Evolutionary conservation across 1,284 basidiomycete genomes (phyloP).

Genomic region (Sporisorium sorghi): DNA sequence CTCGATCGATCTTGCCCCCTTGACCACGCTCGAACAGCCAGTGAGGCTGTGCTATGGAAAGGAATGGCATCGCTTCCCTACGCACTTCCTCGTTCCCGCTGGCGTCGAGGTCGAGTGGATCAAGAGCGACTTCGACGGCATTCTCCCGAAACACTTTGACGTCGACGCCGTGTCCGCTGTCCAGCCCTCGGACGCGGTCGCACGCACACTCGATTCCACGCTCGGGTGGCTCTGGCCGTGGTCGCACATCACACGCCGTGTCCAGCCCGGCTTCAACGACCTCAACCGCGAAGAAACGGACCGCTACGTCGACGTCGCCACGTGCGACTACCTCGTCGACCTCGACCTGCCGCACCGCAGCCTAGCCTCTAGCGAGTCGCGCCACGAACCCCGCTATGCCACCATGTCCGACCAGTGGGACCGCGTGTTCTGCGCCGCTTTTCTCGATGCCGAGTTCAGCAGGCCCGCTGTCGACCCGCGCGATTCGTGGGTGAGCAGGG

Average conservation of each 20-base stretch:
- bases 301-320: constrained; percentile 76
- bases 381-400: constrained; percentile 53
- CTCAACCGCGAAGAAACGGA: constrained; percentile 82
- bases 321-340: constrained; percentile 66
- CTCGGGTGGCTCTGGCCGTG: constrained; percentile 70
- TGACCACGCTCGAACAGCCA: constrained; percentile 33
- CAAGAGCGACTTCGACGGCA: constrained; percentile 87
- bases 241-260: constrained; percentile 74
- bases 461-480: constrained; percentile 24
- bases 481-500: constrained; percentile 8
- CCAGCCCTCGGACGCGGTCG: constrained; percentile 8
- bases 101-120: constrained; percentile 85
- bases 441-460: constrained; percentile 61
- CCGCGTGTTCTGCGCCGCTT: constrained; percentile 51
- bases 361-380: constrained; percentile 17
- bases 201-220: constrained; percentile 61
- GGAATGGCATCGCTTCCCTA: constrained; percentile 96
- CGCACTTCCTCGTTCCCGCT: constrained; percentile 87
- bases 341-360: constrained; percentile 51
- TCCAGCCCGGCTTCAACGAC: constrained; percentile 83
- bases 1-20: constrained; percentile 24
- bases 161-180: constrained; percentile 14
- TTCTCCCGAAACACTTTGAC: constrained; percentile 84
- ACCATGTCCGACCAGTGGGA: constrained; percentile 41
- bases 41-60: constrained; percentile 82